Percentiles rank a stretch among this genome's conserved stretches.
Evolutionary conservation across 805 yeast species (phyloP).

Genomic region (Saturnispora saitoi): DNA sequence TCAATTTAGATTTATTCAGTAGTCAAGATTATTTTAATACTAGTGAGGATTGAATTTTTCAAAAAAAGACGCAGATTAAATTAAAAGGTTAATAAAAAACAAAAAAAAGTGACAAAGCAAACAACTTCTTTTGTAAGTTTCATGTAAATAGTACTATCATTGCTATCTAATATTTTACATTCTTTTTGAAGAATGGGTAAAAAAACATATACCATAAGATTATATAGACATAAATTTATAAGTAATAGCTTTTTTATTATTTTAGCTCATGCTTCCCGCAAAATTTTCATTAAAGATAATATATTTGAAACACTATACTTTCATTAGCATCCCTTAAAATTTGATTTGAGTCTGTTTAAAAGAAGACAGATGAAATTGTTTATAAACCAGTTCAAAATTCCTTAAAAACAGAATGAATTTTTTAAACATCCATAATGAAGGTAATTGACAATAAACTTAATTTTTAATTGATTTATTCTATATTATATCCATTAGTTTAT

Average conservation of each 20-base stretch:
- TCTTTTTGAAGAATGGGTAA: background rate
- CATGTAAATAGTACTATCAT: background rate
- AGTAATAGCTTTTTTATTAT: background rate
- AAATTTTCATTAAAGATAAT: background rate
- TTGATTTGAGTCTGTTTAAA: no score
- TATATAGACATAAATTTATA: background rate
- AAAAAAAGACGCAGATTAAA: background rate
- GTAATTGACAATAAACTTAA: no score
- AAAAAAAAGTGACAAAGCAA: background rate
- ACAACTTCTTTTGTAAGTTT: background rate
- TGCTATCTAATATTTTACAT: background rate
- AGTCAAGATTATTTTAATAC: conserved; percentile 7
- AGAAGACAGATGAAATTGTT: no score
- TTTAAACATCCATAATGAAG: no score
- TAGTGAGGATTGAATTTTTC: background rate
- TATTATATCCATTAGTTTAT: no score
- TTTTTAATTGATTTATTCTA: no score
- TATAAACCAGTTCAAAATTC: no score
- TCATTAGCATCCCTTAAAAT: no score
- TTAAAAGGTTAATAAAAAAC: background rate
- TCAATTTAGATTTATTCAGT: conserved; percentile 19
- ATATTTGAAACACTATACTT: background rate
- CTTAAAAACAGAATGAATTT: no score
- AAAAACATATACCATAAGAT: background rate
- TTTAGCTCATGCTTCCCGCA: background rate